Base-by-base conservation (phyloP, 2,329 filamentous ascomycete species). In the Lanzia echinophila region DNA sequence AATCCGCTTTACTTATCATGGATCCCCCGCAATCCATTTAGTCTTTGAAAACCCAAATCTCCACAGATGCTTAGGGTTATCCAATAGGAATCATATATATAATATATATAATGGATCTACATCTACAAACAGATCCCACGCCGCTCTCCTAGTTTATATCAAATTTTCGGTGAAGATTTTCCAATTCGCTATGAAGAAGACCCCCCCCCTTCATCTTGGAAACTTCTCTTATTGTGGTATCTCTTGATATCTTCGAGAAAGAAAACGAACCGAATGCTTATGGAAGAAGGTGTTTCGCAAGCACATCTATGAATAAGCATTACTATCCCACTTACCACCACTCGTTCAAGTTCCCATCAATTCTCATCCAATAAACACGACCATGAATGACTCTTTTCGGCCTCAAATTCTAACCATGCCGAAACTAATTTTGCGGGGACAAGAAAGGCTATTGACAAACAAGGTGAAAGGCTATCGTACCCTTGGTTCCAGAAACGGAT, bases 401-500 rank as follows among this genome's bases (percentile, higher is more conserved):
- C 17, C 13, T 20, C 47, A 32, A 31, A 34, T 36, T 6, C 17
- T 15, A 19, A 39, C 15, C 12, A 38, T 11, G 36, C 24, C 24
- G 28, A 31, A 50, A 31, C 31, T 15, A 33, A n/a, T n/a, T 20
- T 42, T 42, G 47, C 47, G 24, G 47, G 47, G 47, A 50, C 32
- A 50, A 32, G 3, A 17, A 39, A 39, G n/a, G n/a, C n/a, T n/a
- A n/a, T n/a, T n/a, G n/a, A n/a, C n/a, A n/a, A n/a, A n/a, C n/a
- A n/a, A n/a, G n/a, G n/a, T n/a, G 24, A 28, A 28, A 28, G 24
- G 4, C 24, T 28, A 28, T 28, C 8, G 4, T 4, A 28, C 24
- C 24, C 24, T 28, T 28, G 24, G 24, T 8, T 28, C 8, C 24
- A 28, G 8, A 28, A 28, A 6, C 38, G 4, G n/a, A 22, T 6